A percentile compares a stretch with the other conserved stretches of the same genome.
phyloP scores from a whole-genome alignment of 2,329 filamentous ascomycete species.

The Trichoderma sp. region DNA sequence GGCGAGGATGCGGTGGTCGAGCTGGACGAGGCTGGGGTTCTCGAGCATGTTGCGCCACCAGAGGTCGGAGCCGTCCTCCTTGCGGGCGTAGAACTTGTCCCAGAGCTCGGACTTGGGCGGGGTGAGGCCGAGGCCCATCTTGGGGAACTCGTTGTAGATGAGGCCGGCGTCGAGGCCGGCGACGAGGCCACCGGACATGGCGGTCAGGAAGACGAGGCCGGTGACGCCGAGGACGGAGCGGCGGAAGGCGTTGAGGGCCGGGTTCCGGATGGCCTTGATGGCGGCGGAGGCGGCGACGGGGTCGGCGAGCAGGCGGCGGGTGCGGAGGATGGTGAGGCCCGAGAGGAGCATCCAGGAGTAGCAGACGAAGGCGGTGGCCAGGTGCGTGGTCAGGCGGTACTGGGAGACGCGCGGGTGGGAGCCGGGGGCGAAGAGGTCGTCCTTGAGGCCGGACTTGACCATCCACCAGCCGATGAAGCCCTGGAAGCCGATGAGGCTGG shows the following conservation, averaged over 20 bases:
- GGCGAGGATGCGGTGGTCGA: conserved; percentile 92
- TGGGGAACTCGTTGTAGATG: conserved; percentile 98
- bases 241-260: conserved; percentile 72
- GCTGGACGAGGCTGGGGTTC: conserved; percentile 92
- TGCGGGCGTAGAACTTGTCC: conserved; percentile 81
- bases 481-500: conserved; percentile 88
- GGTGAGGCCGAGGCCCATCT: conserved; percentile 82
- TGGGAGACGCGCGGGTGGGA: conserved; percentile 91
- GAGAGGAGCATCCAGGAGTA: conserved; percentile 95
- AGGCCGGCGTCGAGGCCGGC: conserved; percentile 93
- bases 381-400: conserved; percentile 86
- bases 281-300: conserved; percentile 63
- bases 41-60: conserved; percentile 98
- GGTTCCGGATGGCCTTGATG: conserved; percentile 64
- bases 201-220: conserved; percentile 80
- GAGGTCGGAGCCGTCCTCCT: conserved; percentile 75
- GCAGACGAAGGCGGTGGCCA: conserved; percentile 87
- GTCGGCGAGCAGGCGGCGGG: conserved; percentile 69
- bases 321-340: conserved; percentile 80
- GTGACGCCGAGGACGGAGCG: conserved; percentile 71
- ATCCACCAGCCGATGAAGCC: conserved; percentile 99
- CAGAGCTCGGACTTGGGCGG: conserved; percentile 84
- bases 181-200: conserved; percentile 90
- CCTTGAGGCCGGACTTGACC: conserved; percentile 94
- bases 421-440: conserved; percentile 90